Evolutionary conservation across 2,329 filamentous ascomycete genomes (phyloP).

Genomic region (Botrytis cinerea): DNA sequence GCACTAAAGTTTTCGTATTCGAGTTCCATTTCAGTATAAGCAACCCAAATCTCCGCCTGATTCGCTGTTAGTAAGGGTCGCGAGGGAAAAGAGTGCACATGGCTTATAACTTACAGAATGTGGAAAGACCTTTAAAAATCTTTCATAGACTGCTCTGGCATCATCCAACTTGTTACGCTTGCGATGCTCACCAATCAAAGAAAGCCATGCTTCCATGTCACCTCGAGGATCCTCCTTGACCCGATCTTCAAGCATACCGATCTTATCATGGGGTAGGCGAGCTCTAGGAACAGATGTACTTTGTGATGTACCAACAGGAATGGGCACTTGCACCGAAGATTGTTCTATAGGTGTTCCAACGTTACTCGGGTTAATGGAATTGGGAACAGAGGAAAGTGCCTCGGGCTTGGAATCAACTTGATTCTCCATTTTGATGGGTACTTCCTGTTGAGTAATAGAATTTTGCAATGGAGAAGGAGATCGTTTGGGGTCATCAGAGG

Average conservation of each 20-base stretch:
- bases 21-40: slow-evolving; percentile 87
- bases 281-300: slow-evolving; percentile 39
- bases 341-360: slow-evolving; percentile 31
- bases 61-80: slow-evolving; percentile 41
- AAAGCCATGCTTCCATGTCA: slow-evolving; percentile 88
- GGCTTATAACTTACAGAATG: slow-evolving; percentile 79
- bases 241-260: slow-evolving; percentile 71
- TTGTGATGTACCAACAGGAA: slow-evolving; percentile 31
- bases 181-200: slow-evolving; percentile 81
- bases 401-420: slow-evolving; percentile 38
- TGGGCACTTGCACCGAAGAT: slow-evolving; percentile 37
- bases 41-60: slow-evolving; percentile 88
- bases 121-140: slow-evolving; percentile 86
- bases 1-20: slow-evolving; percentile 78
- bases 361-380: slow-evolving; percentile 37
- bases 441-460: slow-evolving; percentile 36
- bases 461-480: slow-evolving; percentile 40
- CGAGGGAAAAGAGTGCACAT: slow-evolving; percentile 22
- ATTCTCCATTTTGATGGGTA: slow-evolving; percentile 35
- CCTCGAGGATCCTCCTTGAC: slow-evolving; percentile 91
- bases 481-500: slow-evolving; percentile 37
- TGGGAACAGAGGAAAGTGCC: slow-evolving; percentile 31
- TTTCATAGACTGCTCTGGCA: slow-evolving; percentile 76
- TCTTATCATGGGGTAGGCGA: slow-evolving; percentile 43
- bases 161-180: slow-evolving; percentile 81